These are phyloP conservation scores for Boletus coccyginus DNA, from an alignment of 768 basidiomycete species.

Conservation along the genomic window DNA sequence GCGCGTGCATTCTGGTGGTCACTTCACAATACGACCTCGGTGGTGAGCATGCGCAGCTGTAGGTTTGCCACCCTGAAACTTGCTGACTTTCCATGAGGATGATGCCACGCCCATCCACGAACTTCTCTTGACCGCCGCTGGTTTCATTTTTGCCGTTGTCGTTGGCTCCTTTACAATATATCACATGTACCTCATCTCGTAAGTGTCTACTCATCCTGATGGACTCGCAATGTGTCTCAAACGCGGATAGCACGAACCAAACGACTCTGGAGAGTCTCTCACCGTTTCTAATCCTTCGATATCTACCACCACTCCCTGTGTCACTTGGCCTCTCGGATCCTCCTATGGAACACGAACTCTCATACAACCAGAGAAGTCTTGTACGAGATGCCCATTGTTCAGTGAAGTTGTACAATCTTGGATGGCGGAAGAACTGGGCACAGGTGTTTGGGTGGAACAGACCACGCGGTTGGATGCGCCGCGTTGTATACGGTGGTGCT, in stretches of 20 bases:
- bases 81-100: constrained; percentile 41
- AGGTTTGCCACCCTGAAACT: neutral
- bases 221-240: neutral
- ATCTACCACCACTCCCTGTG: constrained; percentile 60
- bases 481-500: constrained; percentile 59
- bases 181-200: constrained; percentile 76
- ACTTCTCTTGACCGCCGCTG: constrained; percentile 58
- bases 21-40: constrained; percentile 56
- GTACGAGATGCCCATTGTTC: constrained; percentile 61
- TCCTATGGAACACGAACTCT: constrained; percentile 70
- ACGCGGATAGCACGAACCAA: constrained; percentile 64
- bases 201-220: constrained; percentile 28
- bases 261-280: constrained; percentile 80
- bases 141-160: constrained; percentile 57
- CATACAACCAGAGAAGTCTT: constrained; percentile 57
- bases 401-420: constrained; percentile 69
- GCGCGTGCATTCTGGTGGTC: constrained; percentile 58
- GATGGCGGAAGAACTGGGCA: constrained; percentile 66
- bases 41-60: constrained; percentile 45
- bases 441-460: constrained; percentile 64
- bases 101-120: constrained; percentile 68
- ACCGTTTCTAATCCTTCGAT: constrained; percentile 68
- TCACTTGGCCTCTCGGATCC: constrained; percentile 57
- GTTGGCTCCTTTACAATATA: constrained; percentile 76
- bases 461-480: constrained; percentile 49